Evolutionary conservation across 2,329 filamentous ascomycete genomes (phyloP).

Genomic region (Karstenula rhodostoma): DNA sequence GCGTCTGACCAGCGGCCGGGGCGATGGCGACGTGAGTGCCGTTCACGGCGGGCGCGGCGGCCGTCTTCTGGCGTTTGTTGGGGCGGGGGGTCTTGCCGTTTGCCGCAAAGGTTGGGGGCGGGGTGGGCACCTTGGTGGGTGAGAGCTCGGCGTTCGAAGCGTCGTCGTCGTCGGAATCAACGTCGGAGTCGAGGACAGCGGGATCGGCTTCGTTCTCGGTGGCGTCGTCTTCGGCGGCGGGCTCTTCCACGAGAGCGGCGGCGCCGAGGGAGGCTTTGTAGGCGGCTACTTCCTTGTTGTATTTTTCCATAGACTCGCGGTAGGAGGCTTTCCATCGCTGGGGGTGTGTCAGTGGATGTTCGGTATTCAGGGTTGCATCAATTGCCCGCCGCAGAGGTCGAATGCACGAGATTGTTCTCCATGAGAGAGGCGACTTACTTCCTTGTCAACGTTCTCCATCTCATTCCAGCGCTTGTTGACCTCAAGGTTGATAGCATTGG

Average conservation of each 20-base stretch:
- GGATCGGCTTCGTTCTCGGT: slow-evolving; percentile 48
- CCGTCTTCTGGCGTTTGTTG: slow-evolving; percentile 51
- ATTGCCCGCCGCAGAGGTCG: not conserved
- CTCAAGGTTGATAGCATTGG: slow-evolving; percentile 87
- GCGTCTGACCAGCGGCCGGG: slow-evolving; percentile 29
- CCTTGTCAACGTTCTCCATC: slow-evolving; percentile 78
- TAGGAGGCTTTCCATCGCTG: slow-evolving; percentile 60
- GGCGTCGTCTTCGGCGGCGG: slow-evolving; percentile 50
- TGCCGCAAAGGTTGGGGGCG: slow-evolving; percentile 28
- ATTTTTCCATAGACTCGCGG: slow-evolving; percentile 59
- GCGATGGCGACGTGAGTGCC: slow-evolving; percentile 27
- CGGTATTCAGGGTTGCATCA: not conserved
- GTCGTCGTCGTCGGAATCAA: slow-evolving; percentile 48
- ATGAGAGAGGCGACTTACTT: slow-evolving; percentile 55
- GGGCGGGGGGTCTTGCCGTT: slow-evolving; percentile 38
- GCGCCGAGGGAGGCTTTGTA: slow-evolving; percentile 61
- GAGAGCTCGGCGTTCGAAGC: slow-evolving; percentile 42
- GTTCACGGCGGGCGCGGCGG: slow-evolving; percentile 32
- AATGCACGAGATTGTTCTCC: not conserved
- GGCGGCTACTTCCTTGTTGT: slow-evolving; percentile 62
- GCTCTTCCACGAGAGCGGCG: slow-evolving; percentile 51
- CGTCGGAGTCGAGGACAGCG: slow-evolving; percentile 52
- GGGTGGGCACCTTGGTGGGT: slow-evolving; percentile 46
- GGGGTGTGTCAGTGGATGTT: not conserved
- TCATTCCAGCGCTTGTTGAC: slow-evolving; percentile 85